Conservation (phyloP, 495 filamentous ascomycete species). For the Penicillium silybi region DNA sequence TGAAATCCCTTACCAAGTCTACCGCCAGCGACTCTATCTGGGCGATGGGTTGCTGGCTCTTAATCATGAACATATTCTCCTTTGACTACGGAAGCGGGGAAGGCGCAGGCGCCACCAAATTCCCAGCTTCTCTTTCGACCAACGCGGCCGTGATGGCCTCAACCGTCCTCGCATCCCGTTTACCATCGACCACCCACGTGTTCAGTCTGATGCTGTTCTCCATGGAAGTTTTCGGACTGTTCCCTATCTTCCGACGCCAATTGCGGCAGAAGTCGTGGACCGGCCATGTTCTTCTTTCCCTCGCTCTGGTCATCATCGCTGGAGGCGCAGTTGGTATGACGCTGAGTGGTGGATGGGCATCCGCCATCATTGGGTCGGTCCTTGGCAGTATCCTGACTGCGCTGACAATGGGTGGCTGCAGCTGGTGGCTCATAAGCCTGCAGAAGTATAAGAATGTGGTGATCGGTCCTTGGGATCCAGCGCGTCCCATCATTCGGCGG, state of each 20-base stretch:
- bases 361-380: conserved; percentile 66
- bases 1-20: conserved; percentile 89
- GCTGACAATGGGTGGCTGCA: conserved; percentile 85
- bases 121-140: conserved; percentile 84
- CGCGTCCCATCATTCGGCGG: conserved; percentile 70
- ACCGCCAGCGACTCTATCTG: conserved; percentile 91
- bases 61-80: conserved; percentile 93
- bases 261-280: conserved; percentile 78
- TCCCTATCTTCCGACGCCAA: conserved; percentile 89
- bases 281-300: conserved; percentile 74
- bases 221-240: conserved; percentile 95
- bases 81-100: conserved; percentile 83
- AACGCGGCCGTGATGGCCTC: conserved; percentile 95
- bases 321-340: conserved; percentile 73
- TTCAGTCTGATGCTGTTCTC: conserved; percentile 93
- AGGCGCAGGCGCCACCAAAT: conserved; percentile 48
- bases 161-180: conserved; percentile 82
- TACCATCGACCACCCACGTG: conserved; percentile 87
- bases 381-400: conserved; percentile 66
- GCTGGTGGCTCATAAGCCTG: conserved; percentile 95
- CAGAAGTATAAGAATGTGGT: conserved; percentile 99
- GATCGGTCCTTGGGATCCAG: conserved; percentile 95
- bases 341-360: conserved; percentile 69
- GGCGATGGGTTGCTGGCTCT: conserved; percentile 89
- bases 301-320: conserved; percentile 73